phyloP scores from a whole-genome alignment of 2,329 filamentous ascomycete genomes.

The Aspergillus sp. region DNA sequence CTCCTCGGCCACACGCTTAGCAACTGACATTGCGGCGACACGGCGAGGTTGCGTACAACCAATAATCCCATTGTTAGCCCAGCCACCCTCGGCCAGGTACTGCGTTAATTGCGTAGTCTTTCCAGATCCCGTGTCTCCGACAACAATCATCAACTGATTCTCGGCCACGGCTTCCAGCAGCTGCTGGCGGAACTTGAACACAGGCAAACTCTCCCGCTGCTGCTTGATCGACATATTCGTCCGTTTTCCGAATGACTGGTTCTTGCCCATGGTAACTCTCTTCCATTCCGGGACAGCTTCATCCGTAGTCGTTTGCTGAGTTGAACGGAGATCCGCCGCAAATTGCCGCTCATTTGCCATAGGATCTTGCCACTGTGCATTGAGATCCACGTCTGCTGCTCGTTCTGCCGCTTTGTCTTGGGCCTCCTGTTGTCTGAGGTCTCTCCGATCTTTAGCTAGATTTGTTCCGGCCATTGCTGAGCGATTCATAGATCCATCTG shows the following conservation, averaged over 20 bases:
- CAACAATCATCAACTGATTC: slow-evolving; percentile 92
- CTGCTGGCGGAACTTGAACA: slow-evolving; percentile 83
- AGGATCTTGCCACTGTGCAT: slow-evolving; percentile 93
- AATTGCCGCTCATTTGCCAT: slow-evolving; percentile 91
- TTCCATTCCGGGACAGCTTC: slow-evolving; percentile 92
- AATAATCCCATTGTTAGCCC: slow-evolving; percentile 82
- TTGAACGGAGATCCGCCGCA: slow-evolving; percentile 76
- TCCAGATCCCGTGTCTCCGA: slow-evolving; percentile 94
- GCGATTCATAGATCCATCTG: slow-evolving; percentile 95
- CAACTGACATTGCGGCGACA: slow-evolving; percentile 96
- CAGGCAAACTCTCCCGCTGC: slow-evolving; percentile 84
- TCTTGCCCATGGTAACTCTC: slow-evolving; percentile 73
- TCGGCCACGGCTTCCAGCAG: slow-evolving; percentile 82
- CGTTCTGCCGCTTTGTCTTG: slow-evolving; percentile 76
- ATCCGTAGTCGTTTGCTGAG: slow-evolving; percentile 58
- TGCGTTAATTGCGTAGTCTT: slow-evolving; percentile 97
- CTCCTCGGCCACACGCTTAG: slow-evolving; percentile 94
- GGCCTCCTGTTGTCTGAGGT: slow-evolving; percentile 82
- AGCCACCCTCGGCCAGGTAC: slow-evolving; percentile 89
- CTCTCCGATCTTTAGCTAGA: slow-evolving; percentile 84
- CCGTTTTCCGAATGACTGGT: slow-evolving; percentile 78
- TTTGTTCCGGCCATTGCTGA: slow-evolving; percentile 91
- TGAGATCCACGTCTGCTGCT: slow-evolving; percentile 74
- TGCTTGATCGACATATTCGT: slow-evolving; percentile 93
- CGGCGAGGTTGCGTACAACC: slow-evolving; percentile 96